phyloP scores from a whole-genome alignment of 1,284 basidiomycete genomes.

The Trametes hirsuta region DNA sequence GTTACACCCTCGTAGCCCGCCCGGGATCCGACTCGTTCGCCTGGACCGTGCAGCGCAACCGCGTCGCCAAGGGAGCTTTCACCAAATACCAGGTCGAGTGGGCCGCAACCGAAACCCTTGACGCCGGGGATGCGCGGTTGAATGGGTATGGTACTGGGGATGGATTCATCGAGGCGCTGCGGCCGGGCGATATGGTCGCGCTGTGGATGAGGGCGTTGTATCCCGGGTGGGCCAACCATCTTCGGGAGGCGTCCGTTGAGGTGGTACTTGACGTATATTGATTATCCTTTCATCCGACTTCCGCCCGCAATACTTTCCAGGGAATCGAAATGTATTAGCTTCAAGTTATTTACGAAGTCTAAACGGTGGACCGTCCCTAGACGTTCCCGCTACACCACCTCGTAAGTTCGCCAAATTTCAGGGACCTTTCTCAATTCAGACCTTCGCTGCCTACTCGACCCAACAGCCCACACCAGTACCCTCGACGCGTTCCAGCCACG shows the following conservation, averaged over 20 bases:
- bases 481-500: conserved; percentile 11
- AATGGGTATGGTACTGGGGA: not conserved
- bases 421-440: too few species aligned
- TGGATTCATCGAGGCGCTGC: conserved; percentile 14
- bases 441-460: not conserved
- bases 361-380: too few species aligned
- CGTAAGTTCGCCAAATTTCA: too few species aligned
- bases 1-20: conserved; percentile 1
- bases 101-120: not conserved
- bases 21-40: not conserved
- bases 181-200: conserved; percentile 9
- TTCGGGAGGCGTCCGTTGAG: conserved; percentile 5
- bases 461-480: conserved; percentile 7
- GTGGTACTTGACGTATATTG: conserved; percentile 11
- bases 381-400: too few species aligned
- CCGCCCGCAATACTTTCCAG: too few species aligned
- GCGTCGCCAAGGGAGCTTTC: not conserved
- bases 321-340: too few species aligned
- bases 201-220: conserved; percentile 16
- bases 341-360: too few species aligned
- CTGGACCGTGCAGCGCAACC: conserved; percentile 17
- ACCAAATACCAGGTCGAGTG: conserved; percentile 7
- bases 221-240: conserved; percentile 11
- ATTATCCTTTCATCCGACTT: not conserved
- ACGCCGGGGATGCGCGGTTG: not conserved